Base-by-base conservation (phyloP, 2,329 filamentous ascomycete genomes). In the Beauveria sp. region DNA sequence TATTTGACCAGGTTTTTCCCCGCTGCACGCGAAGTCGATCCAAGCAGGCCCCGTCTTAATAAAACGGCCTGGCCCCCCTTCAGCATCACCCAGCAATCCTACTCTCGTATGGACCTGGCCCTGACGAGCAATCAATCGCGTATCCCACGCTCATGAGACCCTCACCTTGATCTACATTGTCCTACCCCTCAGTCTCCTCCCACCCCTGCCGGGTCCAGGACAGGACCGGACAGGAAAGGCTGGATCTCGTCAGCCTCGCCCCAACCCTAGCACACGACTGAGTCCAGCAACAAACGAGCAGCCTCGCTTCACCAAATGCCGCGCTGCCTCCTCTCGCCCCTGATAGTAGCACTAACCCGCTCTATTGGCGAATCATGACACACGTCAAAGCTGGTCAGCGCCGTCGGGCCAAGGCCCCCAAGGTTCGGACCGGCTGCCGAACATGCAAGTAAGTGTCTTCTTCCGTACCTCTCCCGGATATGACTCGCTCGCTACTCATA, bases 301-400 rank as follows among this genome's bases (percentile, higher is more conserved):
- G 18, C 3, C 40, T 55, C 40, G 43, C 28, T 14, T 49, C 30
- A 26, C 22, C 40, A 47, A 46, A 58, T 58, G 45, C 45, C 28
- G 45, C 45, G 45, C 38, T 30, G 56, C 45, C 22, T 50, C 22
- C 34, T 18, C 20, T 28, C 22, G 18, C 20, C 43, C 56, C 54
- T 40, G 45, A 20, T 26, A 26, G 43, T 26, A 47, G 54, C 43
- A 38, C 43, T 57, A n/a, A 24, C 28, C 26, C 16, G 28, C 45
- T 30, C 55, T 26, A 49, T 50, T 26, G 45, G 30, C 38, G 34
- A 51, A 46, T 34, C 47, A 62, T 62, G 61, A 62, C 61, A 43
- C 61, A 54, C 22, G 61, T 62, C 50, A 62, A 62, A 34, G 55
- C 61, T 20, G 61, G 61, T 22, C 61, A 62, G 30, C 61, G 61